phyloP scores from a whole-genome alignment of 805 yeast genomes.

The Lipomyces kockii region DNA sequence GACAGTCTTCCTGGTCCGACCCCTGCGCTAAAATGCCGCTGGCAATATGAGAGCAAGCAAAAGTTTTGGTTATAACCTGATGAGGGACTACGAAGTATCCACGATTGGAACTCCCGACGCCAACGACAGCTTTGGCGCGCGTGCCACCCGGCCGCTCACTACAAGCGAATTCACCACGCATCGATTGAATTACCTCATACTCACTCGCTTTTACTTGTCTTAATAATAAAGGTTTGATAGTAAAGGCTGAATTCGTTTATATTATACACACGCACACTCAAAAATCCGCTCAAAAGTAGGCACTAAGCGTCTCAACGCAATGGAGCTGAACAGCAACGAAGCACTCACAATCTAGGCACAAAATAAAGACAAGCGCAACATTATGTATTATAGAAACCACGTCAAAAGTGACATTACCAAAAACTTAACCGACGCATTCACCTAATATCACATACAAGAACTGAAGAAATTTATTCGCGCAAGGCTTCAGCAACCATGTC shows the following conservation, averaged over 20 bases:
- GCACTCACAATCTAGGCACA: constrained; percentile 1
- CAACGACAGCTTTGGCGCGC: too few species aligned
- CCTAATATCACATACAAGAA: constrained; percentile 1
- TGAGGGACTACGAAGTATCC: too few species aligned
- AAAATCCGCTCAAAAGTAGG: not conserved
- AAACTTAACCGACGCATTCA: constrained; percentile 4
- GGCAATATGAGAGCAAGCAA: not conserved
- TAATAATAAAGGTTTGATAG: not conserved
- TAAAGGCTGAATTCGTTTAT: not conserved
- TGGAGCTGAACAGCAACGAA: not conserved
- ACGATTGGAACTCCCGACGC: too few species aligned
- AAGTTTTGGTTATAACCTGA: not conserved
- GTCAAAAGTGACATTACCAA: not conserved
- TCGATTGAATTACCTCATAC: not conserved
- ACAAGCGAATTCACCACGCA: not conserved
- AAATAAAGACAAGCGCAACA: constrained; percentile 27
- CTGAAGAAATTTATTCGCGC: constrained; percentile 28
- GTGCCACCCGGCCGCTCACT: not conserved
- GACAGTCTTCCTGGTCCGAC: not conserved
- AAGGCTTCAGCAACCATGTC: constrained; percentile 37
- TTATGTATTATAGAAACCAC: not conserved
- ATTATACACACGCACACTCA: not conserved
- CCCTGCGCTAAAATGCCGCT: not conserved
- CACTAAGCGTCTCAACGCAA: not conserved
- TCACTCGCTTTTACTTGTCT: not conserved